Conservation (phyloP, 2,329 filamentous ascomycete species). For the Delphinella strobiligena region DNA sequence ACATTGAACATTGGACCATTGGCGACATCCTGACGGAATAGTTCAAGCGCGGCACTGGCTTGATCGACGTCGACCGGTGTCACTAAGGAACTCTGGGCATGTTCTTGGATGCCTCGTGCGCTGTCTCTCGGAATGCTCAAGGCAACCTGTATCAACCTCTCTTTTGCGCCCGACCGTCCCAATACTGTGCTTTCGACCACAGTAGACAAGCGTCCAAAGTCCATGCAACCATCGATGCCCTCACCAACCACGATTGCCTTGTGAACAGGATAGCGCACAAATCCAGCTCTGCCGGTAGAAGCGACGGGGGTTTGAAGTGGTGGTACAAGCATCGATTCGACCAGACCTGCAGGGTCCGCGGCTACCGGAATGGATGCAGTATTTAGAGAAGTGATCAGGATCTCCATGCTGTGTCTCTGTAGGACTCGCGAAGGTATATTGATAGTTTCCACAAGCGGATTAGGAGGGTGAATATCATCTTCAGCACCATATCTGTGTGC, state of each 20-base stretch:
- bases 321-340: slow-evolving; percentile 64
- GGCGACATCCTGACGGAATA: slow-evolving; percentile 20
- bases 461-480: slow-evolving; percentile 31
- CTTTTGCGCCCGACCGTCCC: slow-evolving; percentile 19
- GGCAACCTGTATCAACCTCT: slow-evolving; percentile 40
- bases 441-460: slow-evolving; percentile 47
- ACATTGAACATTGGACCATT: slow-evolving; percentile 22
- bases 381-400: slow-evolving; percentile 44
- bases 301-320: slow-evolving; percentile 56
- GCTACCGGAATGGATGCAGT: slow-evolving; percentile 23
- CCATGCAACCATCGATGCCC: slow-evolving; percentile 56
- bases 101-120: slow-evolving; percentile 3
- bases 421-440: slow-evolving; percentile 51
- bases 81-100: slow-evolving; percentile 19
- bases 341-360: slow-evolving; percentile 26
- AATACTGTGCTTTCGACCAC: slow-evolving; percentile 11
- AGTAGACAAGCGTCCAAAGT: slow-evolving; percentile 30
- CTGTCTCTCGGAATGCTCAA: slow-evolving; percentile 40
- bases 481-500: slow-evolving; percentile 42
- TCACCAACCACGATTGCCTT: slow-evolving; percentile 63
- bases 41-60: slow-evolving; percentile 49
- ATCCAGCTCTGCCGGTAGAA: slow-evolving; percentile 50
- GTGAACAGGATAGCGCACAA: slow-evolving; percentile 73
- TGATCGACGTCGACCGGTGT: slow-evolving; percentile 49
- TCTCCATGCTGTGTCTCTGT: slow-evolving; percentile 50